Evolutionary conservation across 1,284 basidiomycete species (phyloP), one percentile per base, ranked within the genome.

Genomic region (Naganishia sp.): DNA sequence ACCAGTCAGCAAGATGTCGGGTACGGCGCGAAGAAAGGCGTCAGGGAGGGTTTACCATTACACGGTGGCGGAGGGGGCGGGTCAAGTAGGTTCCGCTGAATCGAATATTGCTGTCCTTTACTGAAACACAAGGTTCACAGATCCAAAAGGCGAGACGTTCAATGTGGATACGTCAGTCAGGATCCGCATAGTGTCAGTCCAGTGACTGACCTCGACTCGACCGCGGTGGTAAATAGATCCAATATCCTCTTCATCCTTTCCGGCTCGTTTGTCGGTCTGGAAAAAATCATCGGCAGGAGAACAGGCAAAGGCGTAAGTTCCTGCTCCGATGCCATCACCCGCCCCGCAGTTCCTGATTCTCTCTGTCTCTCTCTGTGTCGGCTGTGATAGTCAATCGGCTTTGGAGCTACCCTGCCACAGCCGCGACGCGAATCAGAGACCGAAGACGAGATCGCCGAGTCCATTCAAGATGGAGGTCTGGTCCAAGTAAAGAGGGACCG

Each of bases 241-340:
- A 93, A 95, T 74, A 86, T 96, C 28, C 81, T 96, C 23, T 96
- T 96, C 79, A 90, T 96, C 67, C 78, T 94, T 13, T 94, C 90
- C 54, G 94, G 94, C 0, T 94, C 94, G 0, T 97, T 97, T 75
- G 93, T 96, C 13, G 94, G 94, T 0, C 80, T 97, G 53, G 94
- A 97, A 43, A 86, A 83, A 55, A 82, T 96, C 36, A 86, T 96
- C 68, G 87, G 87, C 72, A 83, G 87, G 56, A 84, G 93, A 44
- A 82, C 92, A 21, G 86, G 87, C 13, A 93, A 92, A 80, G 91
- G 92, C 5, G 92, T 92, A 74, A 74, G 88, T 81, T 57, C 42
- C 39, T 50, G 36, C 23, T 16, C 48, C 2, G 54, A 16, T 42
- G 65, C 28, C 2, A 43, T 45, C 28, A 28, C 28, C 28, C 28